Conservation (phyloP, 345 rosid species). For the Eutrema yunnanense region DNA sequence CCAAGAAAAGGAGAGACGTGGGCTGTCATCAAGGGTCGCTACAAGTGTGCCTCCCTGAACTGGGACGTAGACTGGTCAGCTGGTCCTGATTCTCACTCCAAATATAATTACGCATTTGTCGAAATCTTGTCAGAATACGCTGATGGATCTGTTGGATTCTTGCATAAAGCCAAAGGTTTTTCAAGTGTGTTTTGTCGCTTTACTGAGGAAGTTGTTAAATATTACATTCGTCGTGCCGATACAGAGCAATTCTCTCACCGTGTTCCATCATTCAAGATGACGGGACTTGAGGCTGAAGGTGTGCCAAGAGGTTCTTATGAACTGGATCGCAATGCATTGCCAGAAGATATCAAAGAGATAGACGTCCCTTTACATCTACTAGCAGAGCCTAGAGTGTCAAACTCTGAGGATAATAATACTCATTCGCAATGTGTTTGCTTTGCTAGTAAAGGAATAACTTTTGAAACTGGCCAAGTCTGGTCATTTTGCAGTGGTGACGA, state of each 20-base stretch:
- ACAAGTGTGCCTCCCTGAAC: background rate
- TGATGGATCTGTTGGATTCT: constrained; percentile 37
- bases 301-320: constrained; percentile 59
- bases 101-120: constrained; percentile 54
- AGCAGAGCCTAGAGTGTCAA: no score
- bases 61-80: constrained; percentile 48
- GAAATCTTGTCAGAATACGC: constrained; percentile 45
- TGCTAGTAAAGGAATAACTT: no score
- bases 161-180: constrained; percentile 66
- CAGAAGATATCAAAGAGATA: background rate
- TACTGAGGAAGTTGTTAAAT: background rate
- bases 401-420: no score
- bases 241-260: constrained; percentile 57
- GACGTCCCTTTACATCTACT: no score
- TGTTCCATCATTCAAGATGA: constrained; percentile 52
- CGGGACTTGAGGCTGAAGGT: constrained; percentile 50
- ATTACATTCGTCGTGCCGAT: constrained; percentile 32
- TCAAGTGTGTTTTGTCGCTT: constrained; percentile 45
- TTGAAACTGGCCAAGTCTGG: no score
- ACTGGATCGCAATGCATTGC: constrained; percentile 63
- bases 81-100: no score
- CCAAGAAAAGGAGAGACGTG: constrained; percentile 69
- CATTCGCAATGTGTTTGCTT: no score
- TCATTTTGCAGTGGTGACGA: no score
- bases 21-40: constrained; percentile 50